Conservation (phyloP, 257 asterid genomes). For the Solanum medicagineum region DNA sequence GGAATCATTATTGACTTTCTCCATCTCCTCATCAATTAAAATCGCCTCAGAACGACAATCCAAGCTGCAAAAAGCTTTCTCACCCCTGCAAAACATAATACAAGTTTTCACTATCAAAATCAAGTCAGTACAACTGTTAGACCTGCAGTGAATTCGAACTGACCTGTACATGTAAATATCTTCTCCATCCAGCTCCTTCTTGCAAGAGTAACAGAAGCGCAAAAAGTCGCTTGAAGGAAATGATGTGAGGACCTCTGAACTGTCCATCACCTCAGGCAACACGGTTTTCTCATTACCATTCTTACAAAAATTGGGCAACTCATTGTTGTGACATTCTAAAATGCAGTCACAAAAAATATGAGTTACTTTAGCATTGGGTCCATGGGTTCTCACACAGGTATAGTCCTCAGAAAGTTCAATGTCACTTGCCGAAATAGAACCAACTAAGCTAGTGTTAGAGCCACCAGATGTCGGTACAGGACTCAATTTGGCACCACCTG, state of each 20-base stretch:
- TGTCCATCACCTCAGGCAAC: slow-evolving; percentile 11
- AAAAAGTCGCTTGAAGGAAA: slow-evolving; percentile 50
- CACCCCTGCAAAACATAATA: slow-evolving; percentile 50
- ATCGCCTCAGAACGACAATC: slow-evolving; percentile 65
- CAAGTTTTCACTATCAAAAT: background rate
- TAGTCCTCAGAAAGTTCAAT: slow-evolving; percentile 91
- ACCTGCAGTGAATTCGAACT: background rate
- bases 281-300: slow-evolving; percentile 11
- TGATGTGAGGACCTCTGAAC: slow-evolving; percentile 10
- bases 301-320: slow-evolving; percentile 21
- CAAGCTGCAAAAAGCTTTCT: slow-evolving; percentile 81
- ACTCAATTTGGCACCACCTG: slow-evolving; percentile 12
- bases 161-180: slow-evolving; percentile 89
- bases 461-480: slow-evolving; percentile 9
- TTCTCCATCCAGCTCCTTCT: slow-evolving; percentile 74
- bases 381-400: slow-evolving; percentile 77
- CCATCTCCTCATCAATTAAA: slow-evolving; percentile 60
- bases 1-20: slow-evolving; percentile 13
- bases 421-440: slow-evolving; percentile 50
- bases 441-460: slow-evolving; percentile 16
- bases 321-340: slow-evolving; percentile 55
- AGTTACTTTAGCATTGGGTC: slow-evolving; percentile 81
- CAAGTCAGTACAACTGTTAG: background rate
- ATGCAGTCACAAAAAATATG: slow-evolving; percentile 87
- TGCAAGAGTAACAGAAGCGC: slow-evolving; percentile 64